Percentiles rank a stretch among this genome's conserved stretches.
Conservation (phyloP, 192 early-diverging fungal species). For the Piromyces finnis region DNA sequence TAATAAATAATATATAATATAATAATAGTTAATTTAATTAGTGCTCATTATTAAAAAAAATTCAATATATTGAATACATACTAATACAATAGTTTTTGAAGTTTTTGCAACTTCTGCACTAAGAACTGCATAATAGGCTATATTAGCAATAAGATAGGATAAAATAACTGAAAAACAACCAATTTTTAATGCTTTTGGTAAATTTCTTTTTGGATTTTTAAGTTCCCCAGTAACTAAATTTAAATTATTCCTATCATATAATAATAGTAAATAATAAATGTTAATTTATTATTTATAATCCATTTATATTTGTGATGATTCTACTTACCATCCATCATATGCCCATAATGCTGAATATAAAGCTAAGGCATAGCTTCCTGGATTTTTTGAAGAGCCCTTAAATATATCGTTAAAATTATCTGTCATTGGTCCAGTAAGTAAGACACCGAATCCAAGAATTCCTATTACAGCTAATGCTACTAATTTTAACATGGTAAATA, state of each 20-base stretch:
- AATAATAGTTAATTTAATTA: too few species aligned
- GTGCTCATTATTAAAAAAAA: too few species aligned
- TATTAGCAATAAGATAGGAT: conserved; percentile 17
- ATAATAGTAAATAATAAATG: too few species aligned
- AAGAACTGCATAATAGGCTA: conserved; percentile 23
- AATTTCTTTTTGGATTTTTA: conserved; percentile 14
- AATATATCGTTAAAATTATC: conserved; percentile 23
- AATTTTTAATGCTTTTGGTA: conserved; percentile 18
- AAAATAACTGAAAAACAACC: conserved; percentile 18
- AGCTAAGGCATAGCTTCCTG: conserved; percentile 54
- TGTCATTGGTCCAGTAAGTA: not conserved
- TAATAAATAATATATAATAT: too few species aligned
- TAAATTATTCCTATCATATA: conserved; percentile 17
- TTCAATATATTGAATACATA: not conserved
- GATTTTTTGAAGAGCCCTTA: conserved; percentile 22
- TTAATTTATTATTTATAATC: too few species aligned
- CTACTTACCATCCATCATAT: conserved; percentile 22
- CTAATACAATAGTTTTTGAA: not conserved
- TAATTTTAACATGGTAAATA: conserved; percentile 22
- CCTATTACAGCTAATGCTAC: conserved; percentile 15
- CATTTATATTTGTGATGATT: too few species aligned
- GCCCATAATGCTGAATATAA: conserved; percentile 44
- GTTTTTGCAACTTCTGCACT: not conserved
- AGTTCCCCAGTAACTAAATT: conserved; percentile 31
- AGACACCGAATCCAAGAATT: conserved; percentile 6